Base-by-base conservation (phyloP, 2,329 filamentous ascomycete genomes). In the Penicillium sp. region DNA sequence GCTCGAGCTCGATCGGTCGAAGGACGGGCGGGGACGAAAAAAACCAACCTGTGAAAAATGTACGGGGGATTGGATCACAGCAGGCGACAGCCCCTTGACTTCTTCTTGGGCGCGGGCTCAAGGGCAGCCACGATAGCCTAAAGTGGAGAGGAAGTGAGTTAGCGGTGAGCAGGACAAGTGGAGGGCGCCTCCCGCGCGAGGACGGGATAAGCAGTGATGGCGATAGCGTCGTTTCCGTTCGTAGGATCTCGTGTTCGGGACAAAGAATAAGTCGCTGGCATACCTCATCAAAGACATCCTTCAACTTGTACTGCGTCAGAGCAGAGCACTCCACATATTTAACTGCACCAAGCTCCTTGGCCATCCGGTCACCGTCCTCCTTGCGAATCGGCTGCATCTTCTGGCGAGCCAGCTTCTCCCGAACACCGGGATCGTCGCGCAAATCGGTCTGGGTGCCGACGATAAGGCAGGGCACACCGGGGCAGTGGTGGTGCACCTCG, bases 271-370 rank as follows among this genome's bases (percentile, higher is more conserved):
- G 11, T 11, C 5, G 11, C 15, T 28, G 35, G 17, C 28, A 34
- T 85, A 96, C 93, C 90, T 98, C 95, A 73, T 99, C 95, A 79
- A 99, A 99, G 17, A 99, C 95, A 75, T 98, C 95, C 84, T 99
- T 99, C 67, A 99, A 82, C 81, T 97, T 97, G 82, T 93, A 97
- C 82, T 99, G 95, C 63, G 95, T 98, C 77, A 99, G 82, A 59
- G 95, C 95, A 75, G 93, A 97, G 83, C 95, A 99, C 82, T 99
- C 95, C 65, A 98, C 95, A 71, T 99, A 99, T 83, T 97, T 98
- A 71, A 99, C 92, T 5, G 95, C 95, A 63, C 92, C 92, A n/a
- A 98, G 82, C 64, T 98, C 94, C 82, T 94, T 96, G 2, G 95
- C 94, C 92, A 98, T 97, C 69, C 88, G 85, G 78, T 98, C 94